phyloP scores from a whole-genome alignment of 2,329 filamentous ascomycete genomes.

The Cercospora beticola region DNA sequence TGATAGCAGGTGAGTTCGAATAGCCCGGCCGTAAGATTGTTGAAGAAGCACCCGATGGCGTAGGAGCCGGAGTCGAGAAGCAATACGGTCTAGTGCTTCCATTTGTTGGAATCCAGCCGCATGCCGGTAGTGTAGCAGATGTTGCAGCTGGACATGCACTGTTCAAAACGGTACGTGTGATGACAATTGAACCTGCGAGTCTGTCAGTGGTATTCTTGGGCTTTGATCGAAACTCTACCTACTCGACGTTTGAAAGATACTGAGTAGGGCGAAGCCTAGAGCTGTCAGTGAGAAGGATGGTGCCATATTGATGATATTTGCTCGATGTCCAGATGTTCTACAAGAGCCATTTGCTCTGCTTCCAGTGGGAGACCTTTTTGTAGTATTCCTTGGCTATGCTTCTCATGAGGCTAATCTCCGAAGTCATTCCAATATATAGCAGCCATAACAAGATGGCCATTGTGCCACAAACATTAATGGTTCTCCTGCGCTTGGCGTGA shows the following conservation, averaged over 20 bases:
- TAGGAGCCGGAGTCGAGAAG: neutral
- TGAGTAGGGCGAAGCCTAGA: neutral
- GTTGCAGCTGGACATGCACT: slow-evolving; percentile 5
- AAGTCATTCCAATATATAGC: slow-evolving; percentile 2
- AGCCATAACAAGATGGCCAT: slow-evolving; percentile 1
- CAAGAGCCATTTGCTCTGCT: neutral
- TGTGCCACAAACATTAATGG: neutral
- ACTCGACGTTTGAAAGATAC: slow-evolving; percentile 4
- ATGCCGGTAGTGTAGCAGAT: neutral
- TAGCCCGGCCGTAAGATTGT: neutral
- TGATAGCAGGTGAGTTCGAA: neutral
- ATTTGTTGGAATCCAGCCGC: slow-evolving; percentile 9
- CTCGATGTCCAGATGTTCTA: neutral
- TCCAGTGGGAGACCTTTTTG: neutral
- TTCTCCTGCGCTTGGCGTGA: neutral
- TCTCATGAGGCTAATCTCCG: neutral
- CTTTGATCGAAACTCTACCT: neutral
- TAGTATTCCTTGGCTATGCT: neutral
- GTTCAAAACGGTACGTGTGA: slow-evolving; percentile 3
- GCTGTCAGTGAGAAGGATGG: neutral
- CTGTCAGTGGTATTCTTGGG: neutral
- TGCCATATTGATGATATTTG: neutral
- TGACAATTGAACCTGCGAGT: neutral
- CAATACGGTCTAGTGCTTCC: slow-evolving; percentile 6
- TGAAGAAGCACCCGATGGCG: neutral